phyloP scores from a whole-genome alignment of 176 grass and related monocot genomes.

The Musa itinerans region DNA sequence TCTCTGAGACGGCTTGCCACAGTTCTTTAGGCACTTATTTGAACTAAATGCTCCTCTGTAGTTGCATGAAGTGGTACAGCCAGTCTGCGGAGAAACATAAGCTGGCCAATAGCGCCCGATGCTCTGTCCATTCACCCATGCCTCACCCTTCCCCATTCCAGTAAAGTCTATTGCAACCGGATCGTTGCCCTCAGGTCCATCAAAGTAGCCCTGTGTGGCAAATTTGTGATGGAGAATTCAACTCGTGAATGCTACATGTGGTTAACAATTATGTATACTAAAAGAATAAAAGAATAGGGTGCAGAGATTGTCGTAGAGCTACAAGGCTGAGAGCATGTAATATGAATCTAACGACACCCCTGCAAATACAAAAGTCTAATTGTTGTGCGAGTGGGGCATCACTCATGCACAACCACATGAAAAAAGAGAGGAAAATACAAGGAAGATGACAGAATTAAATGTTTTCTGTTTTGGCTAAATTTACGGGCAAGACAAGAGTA shows the following conservation, averaged over 20 bases:
- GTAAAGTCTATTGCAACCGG: constrained; percentile 92
- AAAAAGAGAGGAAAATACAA: too few relatives aligned
- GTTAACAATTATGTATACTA: not conserved
- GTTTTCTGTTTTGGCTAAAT: too few relatives aligned
- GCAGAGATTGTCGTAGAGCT: not conserved
- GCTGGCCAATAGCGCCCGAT: constrained; percentile 94
- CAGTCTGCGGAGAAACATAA: constrained; percentile 52
- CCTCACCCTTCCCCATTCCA: constrained; percentile 86
- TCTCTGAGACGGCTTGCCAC: constrained; percentile 79
- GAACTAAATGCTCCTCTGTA: constrained; percentile 63
- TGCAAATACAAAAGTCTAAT: not conserved
- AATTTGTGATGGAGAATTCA: not conserved
- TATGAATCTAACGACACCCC: not conserved
- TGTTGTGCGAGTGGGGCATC: too few relatives aligned
- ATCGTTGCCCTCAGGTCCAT: constrained; percentile 55
- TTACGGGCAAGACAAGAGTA: too few relatives aligned
- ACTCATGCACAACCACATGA: too few relatives aligned
- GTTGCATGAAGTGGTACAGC: constrained; percentile 58
- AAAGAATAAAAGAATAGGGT: not conserved
- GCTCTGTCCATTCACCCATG: constrained; percentile 94
- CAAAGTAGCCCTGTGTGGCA: constrained; percentile 60
- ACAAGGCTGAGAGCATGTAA: not conserved
- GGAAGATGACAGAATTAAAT: too few relatives aligned
- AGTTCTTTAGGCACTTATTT: constrained; percentile 81
- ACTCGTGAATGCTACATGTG: not conserved